A percentile compares a stretch with the other conserved stretches of the same genome.
These are phyloP conservation scores for Gnetum montanum DNA, from an alignment of 75 land plant genomes.

Conservation along the genomic window DNA sequence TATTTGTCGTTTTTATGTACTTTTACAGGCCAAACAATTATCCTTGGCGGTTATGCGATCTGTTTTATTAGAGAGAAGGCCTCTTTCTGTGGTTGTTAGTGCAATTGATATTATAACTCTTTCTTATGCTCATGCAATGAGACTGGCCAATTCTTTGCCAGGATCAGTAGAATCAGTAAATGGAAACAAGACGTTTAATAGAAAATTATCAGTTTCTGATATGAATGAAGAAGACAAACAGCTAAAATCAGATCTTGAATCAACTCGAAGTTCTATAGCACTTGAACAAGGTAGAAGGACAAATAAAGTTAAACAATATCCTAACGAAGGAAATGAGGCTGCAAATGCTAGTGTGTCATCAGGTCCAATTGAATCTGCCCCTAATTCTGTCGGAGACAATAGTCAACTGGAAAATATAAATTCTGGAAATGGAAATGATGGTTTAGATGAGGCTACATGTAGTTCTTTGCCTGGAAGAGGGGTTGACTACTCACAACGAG, in stretches of 20 bases:
- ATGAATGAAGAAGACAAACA: slow-evolving; percentile 11
- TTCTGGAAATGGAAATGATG: slow-evolving; percentile 1
- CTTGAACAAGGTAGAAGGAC: slow-evolving; percentile 8
- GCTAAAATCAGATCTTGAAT: slow-evolving; percentile 6
- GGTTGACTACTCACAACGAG: slow-evolving; percentile 10
- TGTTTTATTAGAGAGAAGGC: slow-evolving; percentile 66
- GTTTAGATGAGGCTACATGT: neutral
- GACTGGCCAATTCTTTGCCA: slow-evolving; percentile 15
- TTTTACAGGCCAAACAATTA: slow-evolving; percentile 66
- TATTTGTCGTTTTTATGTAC: too few relatives aligned
- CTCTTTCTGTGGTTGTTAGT: slow-evolving; percentile 48
- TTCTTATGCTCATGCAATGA: slow-evolving; percentile 46
- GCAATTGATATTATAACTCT: slow-evolving; percentile 73
- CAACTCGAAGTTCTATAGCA: neutral
- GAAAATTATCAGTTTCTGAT: slow-evolving; percentile 6
- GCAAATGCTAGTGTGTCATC: neutral
- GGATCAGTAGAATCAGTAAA: slow-evolving; percentile 4
- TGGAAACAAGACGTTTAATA: neutral
- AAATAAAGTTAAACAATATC: neutral
- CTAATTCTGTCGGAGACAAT: slow-evolving; percentile 15
- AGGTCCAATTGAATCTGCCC: neutral
- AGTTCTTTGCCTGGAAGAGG: slow-evolving; percentile 9
- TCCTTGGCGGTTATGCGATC: slow-evolving; percentile 63
- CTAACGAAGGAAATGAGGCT: neutral
- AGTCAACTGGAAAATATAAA: slow-evolving; percentile 25